These are phyloP conservation scores for Nigrospora osmanthi DNA, from an alignment of 2,329 filamentous ascomycete genomes.

Conservation along the genomic window DNA sequence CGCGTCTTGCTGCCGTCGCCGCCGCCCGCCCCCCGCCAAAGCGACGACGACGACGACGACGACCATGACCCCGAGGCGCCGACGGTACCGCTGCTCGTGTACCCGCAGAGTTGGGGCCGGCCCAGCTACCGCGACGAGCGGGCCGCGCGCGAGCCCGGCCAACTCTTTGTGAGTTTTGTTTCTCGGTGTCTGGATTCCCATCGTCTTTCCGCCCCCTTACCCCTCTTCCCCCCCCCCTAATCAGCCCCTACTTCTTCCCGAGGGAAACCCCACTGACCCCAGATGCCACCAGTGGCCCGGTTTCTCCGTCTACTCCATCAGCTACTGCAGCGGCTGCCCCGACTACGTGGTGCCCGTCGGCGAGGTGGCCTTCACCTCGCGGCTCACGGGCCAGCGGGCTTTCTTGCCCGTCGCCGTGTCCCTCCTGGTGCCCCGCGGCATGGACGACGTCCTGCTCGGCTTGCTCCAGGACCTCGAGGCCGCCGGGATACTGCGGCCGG, in stretches of 20 bases:
- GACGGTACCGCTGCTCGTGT: slow-evolving; percentile 8
- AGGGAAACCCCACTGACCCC: too few relatives aligned
- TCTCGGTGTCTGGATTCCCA: too few relatives aligned
- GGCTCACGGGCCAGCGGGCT: slow-evolving; percentile 5
- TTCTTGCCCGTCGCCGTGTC: slow-evolving; percentile 9
- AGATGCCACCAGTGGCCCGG: slow-evolving; percentile 4
- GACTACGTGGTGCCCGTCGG: slow-evolving; percentile 6
- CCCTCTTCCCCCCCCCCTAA: too few relatives aligned
- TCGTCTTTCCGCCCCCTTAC: too few relatives aligned
- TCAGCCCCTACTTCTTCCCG: too few relatives aligned
- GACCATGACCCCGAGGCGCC: not conserved
- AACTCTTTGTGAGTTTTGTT: slow-evolving; percentile 3
- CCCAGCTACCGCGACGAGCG: slow-evolving; percentile 9
- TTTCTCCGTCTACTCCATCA: slow-evolving; percentile 9
- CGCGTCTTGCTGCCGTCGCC: slow-evolving; percentile 5
- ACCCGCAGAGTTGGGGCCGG: slow-evolving; percentile 9
- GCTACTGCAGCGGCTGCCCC: slow-evolving; percentile 11
- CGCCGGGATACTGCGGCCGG: not conserved
- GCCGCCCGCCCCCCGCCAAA: too few relatives aligned
- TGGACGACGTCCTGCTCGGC: slow-evolving; percentile 4
- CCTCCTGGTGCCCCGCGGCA: slow-evolving; percentile 5
- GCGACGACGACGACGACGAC: too few relatives aligned
- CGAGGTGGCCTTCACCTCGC: slow-evolving; percentile 7
- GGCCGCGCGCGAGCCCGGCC: not conserved
- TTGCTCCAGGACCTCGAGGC: slow-evolving; percentile 6